Evolutionary conservation across 306 rosid genomes (phyloP).

Genomic region (Acacia crassicarpa): DNA sequence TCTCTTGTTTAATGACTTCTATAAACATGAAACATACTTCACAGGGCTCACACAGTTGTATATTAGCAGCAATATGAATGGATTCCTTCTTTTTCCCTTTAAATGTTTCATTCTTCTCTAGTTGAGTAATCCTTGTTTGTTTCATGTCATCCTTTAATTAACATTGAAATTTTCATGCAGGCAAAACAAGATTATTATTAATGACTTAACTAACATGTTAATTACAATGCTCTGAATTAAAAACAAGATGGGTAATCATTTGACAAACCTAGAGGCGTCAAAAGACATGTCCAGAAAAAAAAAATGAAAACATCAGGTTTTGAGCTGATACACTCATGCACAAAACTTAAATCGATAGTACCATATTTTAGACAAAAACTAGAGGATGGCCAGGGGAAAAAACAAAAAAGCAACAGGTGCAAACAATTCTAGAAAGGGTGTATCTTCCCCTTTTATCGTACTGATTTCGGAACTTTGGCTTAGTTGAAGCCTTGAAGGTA

Average conservation of each 20-base stretch:
- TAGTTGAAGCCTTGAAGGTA: neutral
- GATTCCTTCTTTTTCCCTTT: constrained; percentile 20
- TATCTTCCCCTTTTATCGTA: neutral
- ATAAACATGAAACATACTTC: constrained; percentile 27
- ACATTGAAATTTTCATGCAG: neutral
- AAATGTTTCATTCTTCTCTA: neutral
- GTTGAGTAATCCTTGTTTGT: neutral
- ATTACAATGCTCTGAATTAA: neutral
- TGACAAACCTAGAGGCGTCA: neutral
- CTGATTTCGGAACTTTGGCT: neutral
- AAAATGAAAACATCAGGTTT: neutral
- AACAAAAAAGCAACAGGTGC: neutral
- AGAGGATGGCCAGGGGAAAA: neutral
- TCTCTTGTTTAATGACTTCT: neutral
- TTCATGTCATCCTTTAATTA: neutral
- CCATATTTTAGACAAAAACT: neutral
- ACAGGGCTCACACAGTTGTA: constrained; percentile 46
- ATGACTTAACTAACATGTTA: neutral
- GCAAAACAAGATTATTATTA: neutral
- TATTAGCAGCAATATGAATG: constrained; percentile 37
- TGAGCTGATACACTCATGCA: neutral
- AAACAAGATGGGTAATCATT: neutral
- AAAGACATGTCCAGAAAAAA: neutral
- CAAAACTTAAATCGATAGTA: neutral
- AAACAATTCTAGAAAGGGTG: neutral